Base-by-base conservation (phyloP, 805 yeast species). In the Yamadazyma kitorensis region DNA sequence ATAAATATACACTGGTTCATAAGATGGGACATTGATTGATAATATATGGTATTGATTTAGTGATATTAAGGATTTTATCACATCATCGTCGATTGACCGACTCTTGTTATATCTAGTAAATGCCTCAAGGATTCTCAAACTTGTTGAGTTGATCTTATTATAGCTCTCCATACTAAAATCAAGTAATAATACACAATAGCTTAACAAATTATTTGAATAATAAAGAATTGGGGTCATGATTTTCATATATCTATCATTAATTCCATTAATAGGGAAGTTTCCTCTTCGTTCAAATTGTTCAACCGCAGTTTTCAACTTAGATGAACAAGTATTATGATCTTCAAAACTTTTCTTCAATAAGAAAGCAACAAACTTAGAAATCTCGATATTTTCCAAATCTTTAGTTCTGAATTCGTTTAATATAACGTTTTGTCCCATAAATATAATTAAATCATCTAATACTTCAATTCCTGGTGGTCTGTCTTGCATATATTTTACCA, bases 21-120 rank as follows among this genome's bases (percentile, higher is more conserved):
- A 57, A 2, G 48, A 29, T 15, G 60, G 60, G 18, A 60, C 35
- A 23, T 47, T 40, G 5, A 55, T 44, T 15, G 49, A 34, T 13
- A 47, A 36, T 8, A 47, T 38, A 24, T 46, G 34, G 24, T 34
- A 40, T 21, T 43, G 47, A n/a, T 33, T 25, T 4, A 37, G 23
- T n/a, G 32, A 26, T 9, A 36, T 8, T 7, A 43, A 31, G 6
- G 32, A 19, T 6, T 25, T 16, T 5, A 43, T 37, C 18, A 36
- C 18, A 5, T 12, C n/a, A 24, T 29, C 22, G 3, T 20, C 25
- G 4, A 36, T 29, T 3, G 29, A 34, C 27, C 45, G 36, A 3
- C 34, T 31, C 4, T 28, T 18, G 22, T 40, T 37, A 21, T 40
- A 43, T 4, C 22, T 24, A n/a, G 36, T 16, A 17, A 21, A 40